Conservation (phyloP, 805 yeast species). For the Myxozyma neglecta region DNA sequence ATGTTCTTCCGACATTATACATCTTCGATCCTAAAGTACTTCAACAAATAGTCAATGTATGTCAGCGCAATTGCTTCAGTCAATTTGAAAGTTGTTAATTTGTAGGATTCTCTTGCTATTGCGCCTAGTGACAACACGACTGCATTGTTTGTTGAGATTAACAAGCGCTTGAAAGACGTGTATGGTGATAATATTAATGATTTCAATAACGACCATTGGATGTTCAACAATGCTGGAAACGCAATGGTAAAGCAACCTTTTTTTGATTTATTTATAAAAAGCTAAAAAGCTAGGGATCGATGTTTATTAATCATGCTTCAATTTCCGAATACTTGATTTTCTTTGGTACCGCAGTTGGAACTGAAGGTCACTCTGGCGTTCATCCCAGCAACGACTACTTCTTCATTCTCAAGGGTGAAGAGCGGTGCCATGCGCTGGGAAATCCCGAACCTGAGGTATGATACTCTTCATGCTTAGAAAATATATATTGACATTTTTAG, state of each 20-base stretch:
- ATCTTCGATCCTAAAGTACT: slow-evolving; percentile 68
- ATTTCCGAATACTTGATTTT: slow-evolving; percentile 87
- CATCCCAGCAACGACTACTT: slow-evolving; percentile 98
- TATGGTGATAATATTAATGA: slow-evolving; percentile 78
- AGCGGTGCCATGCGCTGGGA: slow-evolving; percentile 68
- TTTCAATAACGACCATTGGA: slow-evolving; percentile 80
- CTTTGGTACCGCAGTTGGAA: slow-evolving; percentile 91
- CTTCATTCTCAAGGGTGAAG: slow-evolving; percentile 80
- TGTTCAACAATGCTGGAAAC: slow-evolving; percentile 96
- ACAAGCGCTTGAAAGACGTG: slow-evolving; percentile 54
- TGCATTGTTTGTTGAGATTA: slow-evolving; percentile 61
- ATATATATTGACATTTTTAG: slow-evolving; percentile 35
- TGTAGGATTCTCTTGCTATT: slow-evolving; percentile 39
- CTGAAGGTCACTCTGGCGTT: slow-evolving; percentile 94
- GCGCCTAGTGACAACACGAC: slow-evolving; percentile 49
- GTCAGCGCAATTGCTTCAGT: slow-evolving; percentile 33
- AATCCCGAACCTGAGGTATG: slow-evolving; percentile 53
- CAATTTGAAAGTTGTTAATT: not conserved
- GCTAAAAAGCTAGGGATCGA: slow-evolving; percentile 48
- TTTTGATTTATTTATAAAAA: not conserved
- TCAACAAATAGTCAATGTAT: slow-evolving; percentile 50
- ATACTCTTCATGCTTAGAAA: not conserved
- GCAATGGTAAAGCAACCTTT: slow-evolving; percentile 61
- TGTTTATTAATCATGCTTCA: slow-evolving; percentile 94
- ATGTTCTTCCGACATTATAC: slow-evolving; percentile 69